Base-by-base conservation (phyloP, 371 early-diverging fungal genomes). In the Conidiobolus incongruus region DNA sequence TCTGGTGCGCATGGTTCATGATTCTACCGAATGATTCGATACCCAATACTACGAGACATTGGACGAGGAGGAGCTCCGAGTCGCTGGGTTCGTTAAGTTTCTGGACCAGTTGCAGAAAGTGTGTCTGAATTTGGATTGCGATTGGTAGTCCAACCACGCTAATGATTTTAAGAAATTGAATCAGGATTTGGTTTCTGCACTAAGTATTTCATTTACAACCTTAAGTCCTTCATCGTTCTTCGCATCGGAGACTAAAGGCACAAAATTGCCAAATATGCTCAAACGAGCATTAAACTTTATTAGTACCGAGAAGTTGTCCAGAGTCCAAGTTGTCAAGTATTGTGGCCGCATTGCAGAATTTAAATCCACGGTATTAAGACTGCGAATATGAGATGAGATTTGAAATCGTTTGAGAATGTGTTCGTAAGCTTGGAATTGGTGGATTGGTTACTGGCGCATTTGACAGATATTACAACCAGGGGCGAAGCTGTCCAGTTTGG, bases 331-430 rank as follows among this genome's bases (percentile, higher is more conserved):
- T 68, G 17, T 59, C 62, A 17, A 59, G 59, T n/a, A 75, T 94
- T 45, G 77, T 81, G 0, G 40, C 49, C 2, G 74, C 79, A 0
- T 68, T 95, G 64, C 78, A 79, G 47, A 69, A 82, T 46, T 70
- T 76, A 0, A 48, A 55, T 15, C 59, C 59, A n/a, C 1, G 90
- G 92, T 0, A 44, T 90, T 26, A 54, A 64, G 20, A 66, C 89
- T 22, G 66, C 66, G 52, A 81, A 90, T 51, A 61, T 84, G 15
- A 68, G 85, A 15, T 96, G 97, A 95, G 92, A 93, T 57, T 70
- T 80, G 46, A 58, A 63, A 19, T 50, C 76, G 31, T 87, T 79
- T 55, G 63, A 68, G 26, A 63, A 70, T 34, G 75, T 77, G 0
- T 85, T 93, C 50, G 58, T 82, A 28, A 93, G 96, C 21, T 71